These are phyloP conservation scores for Juncus inflexus DNA, from an alignment of 176 grass and related monocot genomes.

Conservation along the genomic window DNA sequence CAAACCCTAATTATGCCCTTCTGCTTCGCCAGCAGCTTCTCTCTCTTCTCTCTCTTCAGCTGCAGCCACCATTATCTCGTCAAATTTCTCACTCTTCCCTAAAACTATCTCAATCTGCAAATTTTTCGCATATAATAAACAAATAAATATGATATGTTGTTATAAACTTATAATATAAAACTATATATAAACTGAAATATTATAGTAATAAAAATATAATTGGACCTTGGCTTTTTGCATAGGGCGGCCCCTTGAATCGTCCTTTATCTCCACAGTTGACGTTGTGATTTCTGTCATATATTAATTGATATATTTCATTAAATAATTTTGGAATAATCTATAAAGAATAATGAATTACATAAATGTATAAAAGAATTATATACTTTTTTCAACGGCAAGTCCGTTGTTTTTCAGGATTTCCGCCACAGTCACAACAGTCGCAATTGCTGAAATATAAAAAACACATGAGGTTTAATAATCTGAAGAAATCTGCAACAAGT, in stretches of 20 bases:
- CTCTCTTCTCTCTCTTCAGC: conserved; percentile 55
- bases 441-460: conserved; percentile 61
- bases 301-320: background rate
- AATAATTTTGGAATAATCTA: conserved; percentile 13
- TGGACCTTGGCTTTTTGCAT: conserved; percentile 95
- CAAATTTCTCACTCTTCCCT: conserved; percentile 79
- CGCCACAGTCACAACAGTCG: conserved; percentile 76
- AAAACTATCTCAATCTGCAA: conserved; percentile 88
- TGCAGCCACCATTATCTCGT: conserved; percentile 83
- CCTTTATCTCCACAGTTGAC: conserved; percentile 78
- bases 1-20: conserved; percentile 62
- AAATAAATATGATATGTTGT: too few species aligned
- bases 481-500: too few species aligned
- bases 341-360: background rate
- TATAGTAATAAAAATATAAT: background rate
- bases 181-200: background rate
- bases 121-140: conserved; percentile 6
- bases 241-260: conserved; percentile 53
- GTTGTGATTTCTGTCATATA: conserved; percentile 68
- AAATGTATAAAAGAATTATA: conserved; percentile 19
- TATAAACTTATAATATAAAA: background rate
- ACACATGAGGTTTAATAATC: conserved; percentile 8
- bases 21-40: conserved; percentile 48
- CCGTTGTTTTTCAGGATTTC: conserved; percentile 96
- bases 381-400: conserved; percentile 86